Conservation (phyloP, 805 yeast genomes). For the Dipodascopsis uninucleata region DNA sequence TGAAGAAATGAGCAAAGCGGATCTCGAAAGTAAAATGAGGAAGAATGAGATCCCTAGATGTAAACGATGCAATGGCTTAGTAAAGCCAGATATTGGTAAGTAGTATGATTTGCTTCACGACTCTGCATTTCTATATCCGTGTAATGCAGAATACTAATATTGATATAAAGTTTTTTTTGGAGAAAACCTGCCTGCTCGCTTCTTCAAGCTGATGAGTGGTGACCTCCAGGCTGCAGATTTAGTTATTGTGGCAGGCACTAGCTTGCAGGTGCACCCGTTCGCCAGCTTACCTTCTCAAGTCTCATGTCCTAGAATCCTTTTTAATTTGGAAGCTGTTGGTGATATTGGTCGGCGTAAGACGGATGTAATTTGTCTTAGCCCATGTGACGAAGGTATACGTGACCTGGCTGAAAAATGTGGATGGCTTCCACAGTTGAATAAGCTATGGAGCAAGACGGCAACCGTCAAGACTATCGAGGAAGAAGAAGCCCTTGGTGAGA, state of each 20-base stretch:
- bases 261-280: slow-evolving; percentile 86
- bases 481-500: slow-evolving; percentile 11
- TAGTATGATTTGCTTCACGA: background rate
- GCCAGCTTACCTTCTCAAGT: slow-evolving; percentile 68
- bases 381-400: slow-evolving; percentile 64
- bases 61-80: slow-evolving; percentile 61
- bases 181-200: slow-evolving; percentile 69
- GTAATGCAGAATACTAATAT: background rate
- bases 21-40: slow-evolving; percentile 25
- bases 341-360: slow-evolving; percentile 51
- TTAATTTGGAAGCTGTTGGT: slow-evolving; percentile 78
- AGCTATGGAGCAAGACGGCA: slow-evolving; percentile 15
- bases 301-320: slow-evolving; percentile 54
- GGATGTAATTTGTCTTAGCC: slow-evolving; percentile 60
- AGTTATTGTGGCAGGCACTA: slow-evolving; percentile 88
- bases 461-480: slow-evolving; percentile 7
- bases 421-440: slow-evolving; percentile 45
- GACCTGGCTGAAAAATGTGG: slow-evolving; percentile 53
- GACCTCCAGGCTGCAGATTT: slow-evolving; percentile 56
- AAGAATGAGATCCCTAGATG: slow-evolving; percentile 46
- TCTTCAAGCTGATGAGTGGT: slow-evolving; percentile 65
- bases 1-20: slow-evolving; percentile 45
- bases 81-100: slow-evolving; percentile 80
- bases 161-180: slow-evolving; percentile 64
- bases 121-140: background rate